phyloP scores from a whole-genome alignment of 441 rosid species.

The Gossypium armourianum region DNA sequence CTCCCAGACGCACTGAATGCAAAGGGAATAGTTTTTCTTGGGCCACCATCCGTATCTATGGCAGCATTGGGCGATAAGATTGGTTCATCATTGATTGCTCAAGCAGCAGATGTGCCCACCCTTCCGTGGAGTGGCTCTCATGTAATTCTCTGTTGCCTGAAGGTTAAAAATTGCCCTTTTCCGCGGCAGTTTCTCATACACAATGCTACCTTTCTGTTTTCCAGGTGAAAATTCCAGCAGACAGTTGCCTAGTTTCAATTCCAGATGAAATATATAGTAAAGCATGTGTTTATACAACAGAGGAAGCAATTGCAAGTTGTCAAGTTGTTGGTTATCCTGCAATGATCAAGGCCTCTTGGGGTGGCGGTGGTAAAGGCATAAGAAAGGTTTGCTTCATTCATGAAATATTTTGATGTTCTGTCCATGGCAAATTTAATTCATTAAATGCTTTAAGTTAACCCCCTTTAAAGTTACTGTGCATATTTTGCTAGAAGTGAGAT shows the following conservation, averaged over 20 bases:
- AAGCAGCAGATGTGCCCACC: constrained; percentile 95
- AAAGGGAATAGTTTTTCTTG: constrained; percentile 85
- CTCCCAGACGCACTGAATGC: constrained; percentile 83
- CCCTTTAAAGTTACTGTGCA: background rate
- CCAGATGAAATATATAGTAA: constrained; percentile 81
- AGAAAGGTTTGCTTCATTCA: constrained; percentile 62
- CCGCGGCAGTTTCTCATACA: constrained; percentile 13
- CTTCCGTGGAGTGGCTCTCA: constrained; percentile 99
- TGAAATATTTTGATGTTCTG: constrained; percentile 3
- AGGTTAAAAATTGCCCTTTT: constrained; percentile 11
- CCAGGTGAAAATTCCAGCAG: constrained; percentile 78
- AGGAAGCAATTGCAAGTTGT: constrained; percentile 95
- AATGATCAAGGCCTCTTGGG: constrained; percentile 99
- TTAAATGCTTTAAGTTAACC: constrained; percentile 3
- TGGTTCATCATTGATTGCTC: constrained; percentile 98
- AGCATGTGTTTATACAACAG: constrained; percentile 95
- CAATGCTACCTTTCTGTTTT: constrained; percentile 20
- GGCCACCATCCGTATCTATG: constrained; percentile 87
- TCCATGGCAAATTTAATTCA: background rate
- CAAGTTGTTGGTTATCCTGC: constrained; percentile 98
- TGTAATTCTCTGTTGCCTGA: constrained; percentile 32
- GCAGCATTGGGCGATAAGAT: constrained; percentile 96
- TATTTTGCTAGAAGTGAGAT: constrained; percentile 8
- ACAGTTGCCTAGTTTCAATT: constrained; percentile 65
- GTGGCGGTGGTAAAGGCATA: constrained; percentile 99